Evolutionary conservation across 208 protist genomes (phyloP), one percentile per base, ranked within the genome.

Genomic region (Trypanosomatidae sp.): DNA sequence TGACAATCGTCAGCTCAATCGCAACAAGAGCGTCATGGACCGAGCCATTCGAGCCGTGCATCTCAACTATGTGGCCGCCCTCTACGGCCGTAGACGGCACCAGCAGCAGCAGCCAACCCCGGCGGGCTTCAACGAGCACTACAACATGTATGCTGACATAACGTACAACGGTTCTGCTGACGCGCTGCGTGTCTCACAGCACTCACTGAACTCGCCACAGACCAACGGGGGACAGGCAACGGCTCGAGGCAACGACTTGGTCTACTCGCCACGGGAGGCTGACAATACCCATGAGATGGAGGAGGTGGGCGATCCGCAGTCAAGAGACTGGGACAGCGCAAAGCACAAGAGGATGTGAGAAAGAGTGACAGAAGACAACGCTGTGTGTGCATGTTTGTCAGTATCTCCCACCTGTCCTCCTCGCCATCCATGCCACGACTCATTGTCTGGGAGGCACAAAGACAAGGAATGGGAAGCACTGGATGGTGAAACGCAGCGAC

Each of bases 1-100:
- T 15, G 67, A 78, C 67, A 78, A 47, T 28, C 39, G 33, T 0
- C 55, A 72, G 36, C 41, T 67, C 17, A 72, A 67, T 43, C 55
- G 30, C 3, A 78, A 73, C 67, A 72, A 62, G 60, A 64, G 41
- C 60, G 69, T 78, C 60, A 58, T 78, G 65, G 74, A 78, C 49
- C 69, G 64, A 0, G 66, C 60, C 59, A 78, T 78, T 60, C 22
- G 47, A 43, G 46, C 39, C 33, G 49, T 78, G 36, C 74, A 62
- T 43, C n/a, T 33, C 3, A 52, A 69, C 59, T 49, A 58, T 5
- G 10, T 53, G 64, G 28, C 64, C 19, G 33, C 33, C 2, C 33
- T 64, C 17, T 44, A 15, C 6, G 36, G 17, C 30, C 33, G 59
- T 25, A 7, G 9, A n/a, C 25, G 53, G 30, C 22, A 33, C 43